Conservation (phyloP, 2,329 filamentous ascomycete species). For the Xylariaceae sp. region DNA sequence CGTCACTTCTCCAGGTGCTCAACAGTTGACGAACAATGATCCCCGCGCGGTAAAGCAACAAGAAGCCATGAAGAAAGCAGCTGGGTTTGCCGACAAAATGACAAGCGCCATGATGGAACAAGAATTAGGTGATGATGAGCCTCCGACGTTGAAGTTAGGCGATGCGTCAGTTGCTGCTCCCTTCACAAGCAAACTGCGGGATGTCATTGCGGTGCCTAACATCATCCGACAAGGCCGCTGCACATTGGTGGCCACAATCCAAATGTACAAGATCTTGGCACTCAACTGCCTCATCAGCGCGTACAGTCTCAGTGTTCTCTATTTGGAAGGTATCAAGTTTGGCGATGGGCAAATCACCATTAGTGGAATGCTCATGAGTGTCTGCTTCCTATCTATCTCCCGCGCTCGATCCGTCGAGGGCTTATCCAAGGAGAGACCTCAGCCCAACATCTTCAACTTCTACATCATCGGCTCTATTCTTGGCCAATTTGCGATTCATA, state of each 20-base stretch:
- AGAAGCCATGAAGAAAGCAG: conserved; percentile 67
- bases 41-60: conserved; percentile 56
- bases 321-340: conserved; percentile 98
- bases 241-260: conserved; percentile 95
- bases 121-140: conserved; percentile 83
- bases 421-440: conserved; percentile 91
- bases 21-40: conserved; percentile 50
- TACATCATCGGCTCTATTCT: conserved; percentile 98
- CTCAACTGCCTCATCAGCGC: conserved; percentile 97
- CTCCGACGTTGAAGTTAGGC: conserved; percentile 92
- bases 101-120: conserved; percentile 84
- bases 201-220: conserved; percentile 95
- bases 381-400: conserved; percentile 98
- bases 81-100: conserved; percentile 79
- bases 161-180: conserved; percentile 96
- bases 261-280: conserved; percentile 99
- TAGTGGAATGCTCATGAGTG: conserved; percentile 98
- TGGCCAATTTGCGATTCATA: conserved; percentile 95
- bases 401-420: conserved; percentile 93
- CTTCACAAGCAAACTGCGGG: conserved; percentile 95
- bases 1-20: conserved; percentile 63
- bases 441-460: conserved; percentile 98
- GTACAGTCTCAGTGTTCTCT: conserved; percentile 93
- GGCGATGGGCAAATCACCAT: conserved; percentile 98
- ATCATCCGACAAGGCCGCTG: conserved; percentile 97